Evolutionary conservation across 441 rosid species (phyloP).

Genomic region (Erodium moschatum): DNA sequence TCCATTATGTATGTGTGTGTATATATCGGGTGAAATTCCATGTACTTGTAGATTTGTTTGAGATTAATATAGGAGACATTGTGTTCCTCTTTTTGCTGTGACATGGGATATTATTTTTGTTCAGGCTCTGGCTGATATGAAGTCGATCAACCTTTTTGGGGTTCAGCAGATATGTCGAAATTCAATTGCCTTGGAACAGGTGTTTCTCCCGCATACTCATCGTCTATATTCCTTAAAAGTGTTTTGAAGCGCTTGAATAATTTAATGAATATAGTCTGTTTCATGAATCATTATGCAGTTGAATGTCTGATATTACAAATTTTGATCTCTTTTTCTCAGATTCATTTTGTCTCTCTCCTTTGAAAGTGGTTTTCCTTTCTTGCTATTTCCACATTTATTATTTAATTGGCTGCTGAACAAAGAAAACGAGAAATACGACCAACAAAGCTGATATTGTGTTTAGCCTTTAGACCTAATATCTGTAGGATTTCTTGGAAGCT

Average conservation of each 20-base stretch:
- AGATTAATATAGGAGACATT: not conserved
- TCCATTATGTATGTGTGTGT: not conserved
- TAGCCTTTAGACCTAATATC: not conserved
- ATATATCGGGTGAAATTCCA: not conserved
- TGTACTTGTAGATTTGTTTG: not conserved
- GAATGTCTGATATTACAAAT: not conserved
- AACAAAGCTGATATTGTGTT: no score
- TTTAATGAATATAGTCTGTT: no score
- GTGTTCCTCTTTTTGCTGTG: no score
- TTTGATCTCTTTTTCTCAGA: no score
- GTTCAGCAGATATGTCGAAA: slow-evolving; percentile 97
- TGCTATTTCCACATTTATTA: not conserved
- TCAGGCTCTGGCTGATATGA: slow-evolving; percentile 83
- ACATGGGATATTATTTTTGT: slow-evolving; percentile 18
- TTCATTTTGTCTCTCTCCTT: no score
- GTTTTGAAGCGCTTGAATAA: no score
- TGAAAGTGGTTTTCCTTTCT: no score
- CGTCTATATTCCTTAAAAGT: no score
- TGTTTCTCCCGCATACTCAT: slow-evolving; percentile 12
- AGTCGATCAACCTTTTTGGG: slow-evolving; percentile 85
- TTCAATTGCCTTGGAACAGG: slow-evolving; percentile 94
- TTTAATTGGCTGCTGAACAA: not conserved
- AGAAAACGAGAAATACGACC: not conserved
- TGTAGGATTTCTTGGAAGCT: not conserved
- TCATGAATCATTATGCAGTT: not conserved